A percentile compares a stretch with the other conserved stretches of the same genome.
Conservation (phyloP, 2,329 filamentous ascomycete genomes). For the Beauveria pseudobassiana region DNA sequence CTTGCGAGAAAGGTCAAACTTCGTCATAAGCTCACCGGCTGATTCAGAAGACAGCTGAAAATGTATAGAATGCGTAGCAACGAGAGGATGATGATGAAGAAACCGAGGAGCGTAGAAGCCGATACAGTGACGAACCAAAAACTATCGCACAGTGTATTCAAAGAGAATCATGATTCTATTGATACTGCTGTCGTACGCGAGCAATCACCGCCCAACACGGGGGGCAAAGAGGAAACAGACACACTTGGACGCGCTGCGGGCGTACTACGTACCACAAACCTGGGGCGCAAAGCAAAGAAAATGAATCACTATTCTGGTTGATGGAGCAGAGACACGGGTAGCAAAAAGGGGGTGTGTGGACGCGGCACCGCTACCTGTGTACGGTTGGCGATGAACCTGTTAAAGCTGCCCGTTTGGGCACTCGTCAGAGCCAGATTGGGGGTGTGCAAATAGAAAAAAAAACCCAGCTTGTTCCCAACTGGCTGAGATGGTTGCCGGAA, state of each 20-base stretch:
- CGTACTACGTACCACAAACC: background rate
- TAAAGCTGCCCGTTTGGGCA: slow-evolving; percentile 2
- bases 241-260: background rate
- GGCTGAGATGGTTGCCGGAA: background rate
- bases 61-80: background rate
- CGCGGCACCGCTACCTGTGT: background rate
- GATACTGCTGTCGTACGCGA: background rate
- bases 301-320: background rate
- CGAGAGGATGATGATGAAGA: background rate
- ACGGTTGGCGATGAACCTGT: background rate
- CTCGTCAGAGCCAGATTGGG: background rate
- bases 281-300: slow-evolving; percentile 4
- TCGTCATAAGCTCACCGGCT: background rate
- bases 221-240: background rate
- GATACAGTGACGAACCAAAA: background rate
- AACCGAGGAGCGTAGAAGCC: background rate
- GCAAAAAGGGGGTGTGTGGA: background rate
- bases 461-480: background rate
- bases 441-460: background rate
- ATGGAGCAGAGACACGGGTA: slow-evolving; percentile 2
- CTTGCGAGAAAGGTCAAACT: background rate
- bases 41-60: background rate
- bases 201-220: slow-evolving; percentile 2
- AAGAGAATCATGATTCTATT: background rate
- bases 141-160: background rate